Evolutionary conservation across 2,329 filamentous ascomycete species (phyloP), one percentile per base, ranked within the genome.

Genomic region (Bretziella fagacearum): DNA sequence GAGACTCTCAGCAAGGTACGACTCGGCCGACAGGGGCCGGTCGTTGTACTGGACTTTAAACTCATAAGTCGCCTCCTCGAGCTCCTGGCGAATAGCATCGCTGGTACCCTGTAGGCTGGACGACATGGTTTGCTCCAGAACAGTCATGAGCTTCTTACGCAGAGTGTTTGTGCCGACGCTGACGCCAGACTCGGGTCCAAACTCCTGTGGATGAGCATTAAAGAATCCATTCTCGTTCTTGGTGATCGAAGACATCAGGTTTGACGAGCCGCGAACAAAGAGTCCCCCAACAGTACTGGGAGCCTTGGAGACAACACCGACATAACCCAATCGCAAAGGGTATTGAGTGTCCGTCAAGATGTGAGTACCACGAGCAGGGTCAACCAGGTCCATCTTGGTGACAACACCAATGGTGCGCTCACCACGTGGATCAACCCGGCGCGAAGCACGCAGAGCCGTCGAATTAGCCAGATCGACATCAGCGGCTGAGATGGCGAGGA

Each of bases 1-100:
- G 3, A 98, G 67, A 54, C 84, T 93, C 61, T 96, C 91, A 2
- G 91, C 91, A 32, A 98, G 73, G 59, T 98, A 98, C 3, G 89
- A 94, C 60, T 98, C 91, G 2, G 91, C 91, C 44, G 85, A 94
- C 29, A 98, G 68, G 1, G 89, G 85, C 5, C 91, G 79, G 60
- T 98, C 91, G 57, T 98, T 98, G 65, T 98, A 98, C 61, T 98
- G 93, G 4, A 98, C 91, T 61, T 98, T 98, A 70, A 94, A 98
- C 62, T 98, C 89, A 58, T 98, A 98, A 0, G 84, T 89, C 2
- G 91, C 87, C 63, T 98, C 91, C 57, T 95, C 89, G 0, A 98
- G 74, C 61, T 98, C 91, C 59, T 94, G 85, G 52, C 81, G 81
- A 54, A 98, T 95, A 7, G 86, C 85, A 58, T 95, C 85, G 55